Conservation (phyloP, 2,329 filamentous ascomycete genomes). For the Talaromyces verruculosus region DNA sequence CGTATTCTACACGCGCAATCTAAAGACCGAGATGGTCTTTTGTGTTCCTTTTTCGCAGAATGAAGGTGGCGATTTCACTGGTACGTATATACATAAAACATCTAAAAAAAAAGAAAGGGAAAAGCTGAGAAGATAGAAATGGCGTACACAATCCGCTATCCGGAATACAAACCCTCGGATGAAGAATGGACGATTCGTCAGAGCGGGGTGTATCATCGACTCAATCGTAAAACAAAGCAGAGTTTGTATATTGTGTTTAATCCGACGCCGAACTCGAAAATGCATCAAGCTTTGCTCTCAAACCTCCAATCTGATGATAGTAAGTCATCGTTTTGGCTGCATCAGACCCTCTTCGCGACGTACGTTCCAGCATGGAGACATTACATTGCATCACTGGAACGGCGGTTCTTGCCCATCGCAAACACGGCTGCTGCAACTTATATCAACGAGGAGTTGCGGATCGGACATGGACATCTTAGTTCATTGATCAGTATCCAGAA, state of each 20-base stretch:
- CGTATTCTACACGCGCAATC: slow-evolving; percentile 30
- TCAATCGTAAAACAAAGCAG: slow-evolving; percentile 25
- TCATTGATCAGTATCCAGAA: slow-evolving; percentile 16
- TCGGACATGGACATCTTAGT: slow-evolving; percentile 15
- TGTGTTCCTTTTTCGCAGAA: slow-evolving; percentile 25
- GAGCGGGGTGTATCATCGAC: slow-evolving; percentile 35
- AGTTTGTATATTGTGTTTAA: slow-evolving; percentile 32
- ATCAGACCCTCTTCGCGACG: slow-evolving; percentile 31
- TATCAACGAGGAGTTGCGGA: slow-evolving; percentile 22
- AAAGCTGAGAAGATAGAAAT: slow-evolving; percentile 24
- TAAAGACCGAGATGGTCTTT: slow-evolving; percentile 30
- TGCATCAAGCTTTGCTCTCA: slow-evolving; percentile 18
- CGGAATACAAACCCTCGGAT: slow-evolving; percentile 26
- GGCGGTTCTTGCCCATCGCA: slow-evolving; percentile 28
- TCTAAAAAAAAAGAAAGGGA: neutral
- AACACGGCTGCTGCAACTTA: slow-evolving; percentile 21
- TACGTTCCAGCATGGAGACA: slow-evolving; percentile 34
- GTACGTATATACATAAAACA: slow-evolving; percentile 23
- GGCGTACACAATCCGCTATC: slow-evolving; percentile 33
- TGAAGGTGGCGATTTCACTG: slow-evolving; percentile 20
- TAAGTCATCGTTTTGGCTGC: slow-evolving; percentile 28
- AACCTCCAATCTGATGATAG: neutral
- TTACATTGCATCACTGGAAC: slow-evolving; percentile 31
- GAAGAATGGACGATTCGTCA: slow-evolving; percentile 35
- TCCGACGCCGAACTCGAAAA: slow-evolving; percentile 25